Percentiles rank a stretch among this genome's conserved stretches.
Conservation (phyloP, 2,329 filamentous ascomycete genomes). For the Coniochaeta prunicola region DNA sequence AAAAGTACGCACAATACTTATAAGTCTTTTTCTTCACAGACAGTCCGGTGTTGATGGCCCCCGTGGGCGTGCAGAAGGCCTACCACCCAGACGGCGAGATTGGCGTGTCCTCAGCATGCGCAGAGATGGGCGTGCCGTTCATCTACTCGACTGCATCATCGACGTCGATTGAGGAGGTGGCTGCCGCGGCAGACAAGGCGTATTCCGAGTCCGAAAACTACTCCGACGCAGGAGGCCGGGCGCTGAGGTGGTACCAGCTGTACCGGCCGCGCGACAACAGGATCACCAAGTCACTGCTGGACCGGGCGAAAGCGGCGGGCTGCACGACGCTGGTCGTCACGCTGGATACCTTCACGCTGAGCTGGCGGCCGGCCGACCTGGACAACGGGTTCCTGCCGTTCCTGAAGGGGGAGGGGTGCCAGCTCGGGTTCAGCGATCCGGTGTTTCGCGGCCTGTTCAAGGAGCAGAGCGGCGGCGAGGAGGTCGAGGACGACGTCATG, state of each 20-base stretch:
- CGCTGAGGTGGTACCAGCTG: conserved; percentile 63
- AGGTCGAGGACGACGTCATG: conserved; percentile 38
- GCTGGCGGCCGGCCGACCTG: conserved; percentile 63
- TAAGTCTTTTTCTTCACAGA: no score
- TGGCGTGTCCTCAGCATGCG: conserved; percentile 56
- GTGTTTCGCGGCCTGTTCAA: conserved; percentile 54
- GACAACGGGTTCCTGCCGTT: conserved; percentile 57
- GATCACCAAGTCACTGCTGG: conserved; percentile 56
- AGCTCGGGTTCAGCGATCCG: conserved; percentile 59
- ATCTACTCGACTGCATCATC: conserved; percentile 59
- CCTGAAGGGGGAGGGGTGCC: conserved; percentile 48
- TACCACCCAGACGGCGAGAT: conserved; percentile 60
- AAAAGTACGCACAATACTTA: no score
- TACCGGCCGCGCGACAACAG: conserved; percentile 66
- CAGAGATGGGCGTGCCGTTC: conserved; percentile 55
- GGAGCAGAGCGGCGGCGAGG: conserved; percentile 33
- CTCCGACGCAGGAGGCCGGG: conserved; percentile 17
- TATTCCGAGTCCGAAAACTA: not conserved
- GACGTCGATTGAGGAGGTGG: conserved; percentile 59
- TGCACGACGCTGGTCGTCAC: conserved; percentile 65
- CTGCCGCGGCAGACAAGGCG: conserved; percentile 39
- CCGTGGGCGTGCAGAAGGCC: conserved; percentile 62
- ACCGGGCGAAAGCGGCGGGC: conserved; percentile 52
- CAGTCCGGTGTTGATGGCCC: conserved; percentile 54
- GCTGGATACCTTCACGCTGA: conserved; percentile 61